Base-by-base conservation (phyloP, 75 land plant genomes). In the Cunninghamia lanceolata region DNA sequence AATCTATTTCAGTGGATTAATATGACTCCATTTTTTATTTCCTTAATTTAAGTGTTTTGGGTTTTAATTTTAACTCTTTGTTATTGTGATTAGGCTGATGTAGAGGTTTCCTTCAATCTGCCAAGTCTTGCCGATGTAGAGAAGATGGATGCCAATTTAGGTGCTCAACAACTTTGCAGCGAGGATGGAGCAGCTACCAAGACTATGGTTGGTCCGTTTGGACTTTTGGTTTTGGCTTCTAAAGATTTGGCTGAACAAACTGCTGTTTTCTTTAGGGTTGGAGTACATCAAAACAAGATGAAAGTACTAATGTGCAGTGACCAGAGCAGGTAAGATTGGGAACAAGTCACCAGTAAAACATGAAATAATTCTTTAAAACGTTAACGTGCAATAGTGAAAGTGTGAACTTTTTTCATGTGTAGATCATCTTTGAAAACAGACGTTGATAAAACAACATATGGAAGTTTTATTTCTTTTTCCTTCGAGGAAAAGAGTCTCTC, bases 131-230 rank as follows among this genome's bases (percentile, higher is more conserved):
- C 11, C 0, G 16, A 15, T 4, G 3, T 16, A 74, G 75, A 88
- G 1, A 74, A 88, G 2, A 54, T 42, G 47, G 83, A 75, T 19
- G 11, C 16, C 11, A 83, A 63, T 7, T 89, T 83, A 71, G 68
- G n/a, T 2, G 89, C 85, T 3, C 90, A 89, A 68, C 68, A 75
- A 46, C 85, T 90, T 3, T 95, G 97, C 85, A 90, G 90, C 16
- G 52, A 88, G 39, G 86, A 82, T 63, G 88, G 87, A 3, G 89
- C 89, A 35, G 36, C 86, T 25, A 75, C 86, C 16, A 86, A 54
- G 66, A 93, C 92, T 70, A 82, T 52, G 4, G 66, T 90, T 86
- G 97, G 94, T 4, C 96, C 94, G 63, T 94, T 92, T 85, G 97
- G 96, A 39, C 46, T 94, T 35, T 73, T 92, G 38, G 93, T 90